Conservation (phyloP, 805 yeast species). For the Saccharomycopsis sp. region DNA sequence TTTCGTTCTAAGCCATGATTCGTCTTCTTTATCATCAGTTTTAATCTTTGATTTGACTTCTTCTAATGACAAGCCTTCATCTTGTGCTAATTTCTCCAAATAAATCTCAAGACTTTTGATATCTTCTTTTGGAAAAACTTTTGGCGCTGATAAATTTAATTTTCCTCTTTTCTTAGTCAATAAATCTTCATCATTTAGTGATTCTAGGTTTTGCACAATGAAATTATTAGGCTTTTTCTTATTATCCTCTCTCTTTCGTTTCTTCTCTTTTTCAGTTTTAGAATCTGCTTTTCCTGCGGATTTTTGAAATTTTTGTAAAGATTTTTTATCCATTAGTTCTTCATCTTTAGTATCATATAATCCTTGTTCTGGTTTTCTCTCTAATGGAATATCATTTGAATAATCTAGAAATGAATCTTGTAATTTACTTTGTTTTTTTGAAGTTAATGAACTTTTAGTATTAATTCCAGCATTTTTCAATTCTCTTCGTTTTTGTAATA, state of each 20-base stretch:
- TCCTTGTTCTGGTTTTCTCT: slow-evolving; percentile 58
- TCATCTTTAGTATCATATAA: slow-evolving; percentile 62
- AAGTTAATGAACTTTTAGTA: slow-evolving; percentile 20
- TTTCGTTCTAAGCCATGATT: slow-evolving; percentile 8
- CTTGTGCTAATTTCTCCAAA: slow-evolving; percentile 12
- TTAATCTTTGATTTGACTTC: slow-evolving; percentile 18
- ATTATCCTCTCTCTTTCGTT: slow-evolving; percentile 33
- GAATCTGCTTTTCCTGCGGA: slow-evolving; percentile 35
- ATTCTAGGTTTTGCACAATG: slow-evolving; percentile 15
- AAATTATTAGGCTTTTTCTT: slow-evolving; percentile 24
- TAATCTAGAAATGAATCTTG: slow-evolving; percentile 66
- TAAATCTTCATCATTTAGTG: slow-evolving; percentile 11
- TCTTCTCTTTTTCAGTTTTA: slow-evolving; percentile 41
- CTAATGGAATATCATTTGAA: slow-evolving; percentile 74
- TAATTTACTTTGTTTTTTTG: slow-evolving; percentile 37
- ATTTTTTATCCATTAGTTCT: slow-evolving; percentile 28
- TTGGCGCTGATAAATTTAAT: slow-evolving; percentile 28
- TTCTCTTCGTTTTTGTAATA: slow-evolving; percentile 71
- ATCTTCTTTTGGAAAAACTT: slow-evolving; percentile 19
- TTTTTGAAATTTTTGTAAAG: slow-evolving; percentile 32
- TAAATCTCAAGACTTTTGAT: neutral
- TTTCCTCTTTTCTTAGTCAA: slow-evolving; percentile 30
- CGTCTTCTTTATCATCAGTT: slow-evolving; percentile 11
- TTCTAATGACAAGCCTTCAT: slow-evolving; percentile 23
- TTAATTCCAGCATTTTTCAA: slow-evolving; percentile 70